Base-by-base conservation (phyloP, 352 stramenopile genomes). In the Phytophthora cactorum region DNA sequence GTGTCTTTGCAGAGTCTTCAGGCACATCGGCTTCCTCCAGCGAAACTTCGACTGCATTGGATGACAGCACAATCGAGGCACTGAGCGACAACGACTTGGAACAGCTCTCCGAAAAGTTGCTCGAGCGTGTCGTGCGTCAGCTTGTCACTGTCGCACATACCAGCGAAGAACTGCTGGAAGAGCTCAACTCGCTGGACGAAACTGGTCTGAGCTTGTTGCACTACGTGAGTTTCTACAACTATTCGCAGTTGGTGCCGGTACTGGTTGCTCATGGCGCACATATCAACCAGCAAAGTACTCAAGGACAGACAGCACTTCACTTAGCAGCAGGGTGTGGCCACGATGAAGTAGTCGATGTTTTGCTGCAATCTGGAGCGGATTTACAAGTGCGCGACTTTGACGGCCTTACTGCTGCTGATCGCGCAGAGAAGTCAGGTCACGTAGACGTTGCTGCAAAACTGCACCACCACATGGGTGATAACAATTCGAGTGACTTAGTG, bases 191-290 rank as follows among this genome's bases (percentile, higher is more conserved):
- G 3, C 76, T 97, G 5, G 89, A 97, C 50, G 89, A 97, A 60
- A 84, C 86, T 4, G 89, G 89, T 0, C 72, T 97, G 52, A 96
- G 86, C 59, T 66, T 97, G 47, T 75, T 97, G n/a, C 89, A 97
- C 54, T 97, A 96, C 46, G 87, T 95, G 75, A 92, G 89, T 63
- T 95, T 95, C 55, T 97, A 96, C 77, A 94, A 95, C 56, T 93
- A 95, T 66, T 79, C 78, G 14, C 77, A 89, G 47, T 67, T 97
- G 39, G 86, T 97, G 15, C 84, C 82, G 22, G 64, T 95, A 22
- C 65, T 97, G 22, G 62, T 96, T 11, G 84, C 88, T 31, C 89
- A 96, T 57, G 89, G 89, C 12, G 89, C 86, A 3, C 84, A 92
- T 44, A 78, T 95, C 10, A 95, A 97, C 58, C 89, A 96, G 60